Evolutionary conservation across 805 yeast species (phyloP).

Genomic region (Ogataea ganodermae): DNA sequence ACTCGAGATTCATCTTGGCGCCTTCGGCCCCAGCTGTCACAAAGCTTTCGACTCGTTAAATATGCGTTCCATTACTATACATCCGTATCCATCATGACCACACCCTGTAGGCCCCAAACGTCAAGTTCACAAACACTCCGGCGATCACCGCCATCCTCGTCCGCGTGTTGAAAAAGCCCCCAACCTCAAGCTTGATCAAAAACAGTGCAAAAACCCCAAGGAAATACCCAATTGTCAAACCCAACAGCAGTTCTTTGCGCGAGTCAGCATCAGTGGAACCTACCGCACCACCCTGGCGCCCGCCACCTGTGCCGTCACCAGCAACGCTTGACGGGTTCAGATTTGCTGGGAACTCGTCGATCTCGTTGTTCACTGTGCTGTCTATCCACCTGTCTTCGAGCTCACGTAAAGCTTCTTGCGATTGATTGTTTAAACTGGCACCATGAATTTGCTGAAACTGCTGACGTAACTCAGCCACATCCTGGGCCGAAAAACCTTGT

Average conservation of each 20-base stretch:
- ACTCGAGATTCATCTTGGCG: too few relatives aligned
- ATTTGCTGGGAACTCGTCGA: constrained; percentile 46
- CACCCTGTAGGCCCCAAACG: constrained; percentile 60
- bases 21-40: background rate
- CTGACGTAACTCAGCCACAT: constrained; percentile 65
- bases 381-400: constrained; percentile 90
- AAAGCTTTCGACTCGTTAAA: background rate
- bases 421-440: constrained; percentile 31
- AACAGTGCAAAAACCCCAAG: constrained; percentile 74
- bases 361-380: constrained; percentile 60
- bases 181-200: constrained; percentile 55
- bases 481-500: constrained; percentile 83
- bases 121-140: constrained; percentile 68
- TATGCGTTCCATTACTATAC: background rate
- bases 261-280: constrained; percentile 35
- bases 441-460: constrained; percentile 78
- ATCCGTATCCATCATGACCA: constrained; percentile 32
- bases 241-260: constrained; percentile 69
- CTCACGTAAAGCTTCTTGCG: constrained; percentile 57
- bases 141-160: constrained; percentile 69
- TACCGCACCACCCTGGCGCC: constrained; percentile 28
- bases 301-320: constrained; percentile 14
- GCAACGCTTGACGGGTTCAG: constrained; percentile 14
- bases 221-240: constrained; percentile 71
- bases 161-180: constrained; percentile 58